Percentiles rank a stretch among this genome's conserved stretches.
Evolutionary conservation across 495 filamentous ascomycete species (phyloP).

Genomic region (Niebla homalea): DNA sequence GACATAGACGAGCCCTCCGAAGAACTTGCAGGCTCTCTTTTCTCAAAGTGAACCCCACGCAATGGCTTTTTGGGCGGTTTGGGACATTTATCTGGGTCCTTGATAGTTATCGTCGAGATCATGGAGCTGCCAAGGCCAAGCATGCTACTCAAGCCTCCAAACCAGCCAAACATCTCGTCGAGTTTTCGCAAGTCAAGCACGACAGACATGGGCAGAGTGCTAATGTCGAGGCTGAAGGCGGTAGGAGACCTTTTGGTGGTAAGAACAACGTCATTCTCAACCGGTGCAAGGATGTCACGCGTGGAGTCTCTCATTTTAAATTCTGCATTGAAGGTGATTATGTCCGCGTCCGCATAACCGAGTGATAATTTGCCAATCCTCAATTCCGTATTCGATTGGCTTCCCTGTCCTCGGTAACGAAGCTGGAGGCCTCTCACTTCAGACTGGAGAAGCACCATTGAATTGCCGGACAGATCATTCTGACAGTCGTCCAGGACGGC

Average conservation of each 20-base stretch:
- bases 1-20: conserved; percentile 27
- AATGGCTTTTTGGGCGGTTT: conserved; percentile 21
- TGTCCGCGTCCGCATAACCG: conserved; percentile 57
- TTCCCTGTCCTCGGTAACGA: conserved; percentile 19
- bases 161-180: conserved; percentile 77
- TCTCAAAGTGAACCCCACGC: conserved; percentile 65
- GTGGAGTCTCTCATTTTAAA: conserved; percentile 60
- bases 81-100: conserved; percentile 18
- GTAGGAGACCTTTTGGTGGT: conserved; percentile 39
- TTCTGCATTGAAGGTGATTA: conserved; percentile 58
- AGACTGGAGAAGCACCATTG: conserved; percentile 38
- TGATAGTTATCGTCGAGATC: conserved; percentile 51
- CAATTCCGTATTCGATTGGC: conserved; percentile 28
- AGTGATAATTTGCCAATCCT: conserved; percentile 55
- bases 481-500: too few relatives aligned
- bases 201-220: conserved; percentile 67
- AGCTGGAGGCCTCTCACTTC: conserved; percentile 33
- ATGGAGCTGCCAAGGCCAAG: conserved; percentile 79
- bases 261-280: conserved; percentile 52
- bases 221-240: conserved; percentile 49
- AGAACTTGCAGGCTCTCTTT: conserved; percentile 14
- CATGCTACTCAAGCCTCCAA: conserved; percentile 86
- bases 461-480: conserved; percentile 15
- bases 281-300: conserved; percentile 42
- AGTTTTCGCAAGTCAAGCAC: conserved; percentile 65